A percentile compares a stretch with the other conserved stretches of the same genome.
phyloP scores from a whole-genome alignment of 441 rosid genomes.

The Eutrema salsugineum region DNA sequence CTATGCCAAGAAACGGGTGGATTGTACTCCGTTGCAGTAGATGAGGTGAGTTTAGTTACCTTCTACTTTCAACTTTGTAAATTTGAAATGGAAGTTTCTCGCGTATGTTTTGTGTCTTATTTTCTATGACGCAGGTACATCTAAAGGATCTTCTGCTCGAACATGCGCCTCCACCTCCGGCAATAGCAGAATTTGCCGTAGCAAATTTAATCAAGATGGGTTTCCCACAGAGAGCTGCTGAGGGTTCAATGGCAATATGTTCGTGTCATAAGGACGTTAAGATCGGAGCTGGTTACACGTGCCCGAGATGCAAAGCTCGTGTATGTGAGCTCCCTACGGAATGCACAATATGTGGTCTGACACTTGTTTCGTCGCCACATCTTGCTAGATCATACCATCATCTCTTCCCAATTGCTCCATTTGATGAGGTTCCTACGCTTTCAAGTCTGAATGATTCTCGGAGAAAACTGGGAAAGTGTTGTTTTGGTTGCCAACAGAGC shows the following conservation, averaged over 20 bases:
- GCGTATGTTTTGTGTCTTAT: neutral
- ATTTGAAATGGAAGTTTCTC: neutral
- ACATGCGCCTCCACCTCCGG: conserved; percentile 98
- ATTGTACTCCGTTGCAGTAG: conserved; percentile 68
- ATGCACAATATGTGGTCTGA: conserved; percentile 81
- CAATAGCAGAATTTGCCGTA: conserved; percentile 88
- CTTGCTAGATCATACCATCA: conserved; percentile 96
- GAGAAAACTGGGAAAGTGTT: conserved; percentile 38
- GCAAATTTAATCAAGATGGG: conserved; percentile 93
- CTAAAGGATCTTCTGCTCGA: conserved; percentile 76
- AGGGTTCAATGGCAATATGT: conserved; percentile 79
- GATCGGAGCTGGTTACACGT: conserved; percentile 79
- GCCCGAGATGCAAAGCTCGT: conserved; percentile 94
- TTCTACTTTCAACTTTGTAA: conserved; percentile 30
- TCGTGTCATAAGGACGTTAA: conserved; percentile 90
- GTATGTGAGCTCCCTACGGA: conserved; percentile 88
- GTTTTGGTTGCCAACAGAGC: conserved; percentile 84
- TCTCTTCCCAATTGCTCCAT: conserved; percentile 83
- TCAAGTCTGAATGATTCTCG: conserved; percentile 28
- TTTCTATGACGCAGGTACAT: conserved; percentile 48
- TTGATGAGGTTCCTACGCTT: conserved; percentile 56
- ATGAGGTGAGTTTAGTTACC: conserved; percentile 60
- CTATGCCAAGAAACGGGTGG: conserved; percentile 94
- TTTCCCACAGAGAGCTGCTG: conserved; percentile 89
- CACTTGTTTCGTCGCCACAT: conserved; percentile 96